Percentiles rank a stretch among this genome's conserved stretches.
phyloP scores from a whole-genome alignment of 208 protist species.

The Novymonas esmeraldas region DNA sequence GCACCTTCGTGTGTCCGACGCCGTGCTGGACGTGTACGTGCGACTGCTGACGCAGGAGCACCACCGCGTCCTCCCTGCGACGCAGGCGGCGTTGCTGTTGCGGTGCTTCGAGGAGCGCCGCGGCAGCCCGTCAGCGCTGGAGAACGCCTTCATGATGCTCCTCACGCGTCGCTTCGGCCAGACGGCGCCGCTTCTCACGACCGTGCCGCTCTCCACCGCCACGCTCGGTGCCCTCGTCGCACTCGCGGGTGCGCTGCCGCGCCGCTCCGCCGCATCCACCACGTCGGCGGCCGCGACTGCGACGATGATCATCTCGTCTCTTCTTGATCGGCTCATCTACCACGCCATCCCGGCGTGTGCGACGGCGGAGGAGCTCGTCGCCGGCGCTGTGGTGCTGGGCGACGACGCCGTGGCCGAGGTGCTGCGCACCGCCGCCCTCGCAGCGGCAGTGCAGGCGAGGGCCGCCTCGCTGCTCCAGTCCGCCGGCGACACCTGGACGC shows the following conservation, averaged over 20 bases:
- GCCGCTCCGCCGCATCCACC: not conserved
- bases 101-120: slow-evolving; percentile 42
- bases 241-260: slow-evolving; percentile 12
- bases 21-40: slow-evolving; percentile 67
- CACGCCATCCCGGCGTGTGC: slow-evolving; percentile 20
- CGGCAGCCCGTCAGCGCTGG: slow-evolving; percentile 32
- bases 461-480: slow-evolving; percentile 10
- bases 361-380: slow-evolving; percentile 23
- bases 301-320: slow-evolving; percentile 35
- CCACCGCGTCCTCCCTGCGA: not conserved
- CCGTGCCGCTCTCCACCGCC: slow-evolving; percentile 9
- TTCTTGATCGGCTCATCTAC: slow-evolving; percentile 43
- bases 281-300: slow-evolving; percentile 28
- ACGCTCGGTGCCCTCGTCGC: slow-evolving; percentile 22
- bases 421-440: slow-evolving; percentile 6
- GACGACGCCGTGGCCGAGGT: slow-evolving; percentile 17
- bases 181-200: slow-evolving; percentile 12
- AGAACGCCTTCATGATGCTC: slow-evolving; percentile 61
- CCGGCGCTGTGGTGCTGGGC: slow-evolving; percentile 10
- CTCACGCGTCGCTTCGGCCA: slow-evolving; percentile 66
- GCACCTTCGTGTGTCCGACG: slow-evolving; percentile 36
- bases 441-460: slow-evolving; percentile 14
- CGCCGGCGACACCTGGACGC: slow-evolving; percentile 15
- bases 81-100: slow-evolving; percentile 41
- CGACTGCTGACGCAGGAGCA: slow-evolving; percentile 42